Evolutionary conservation across 495 filamentous ascomycete genomes (phyloP).

Genomic region (Polyplosphaeria fusca): DNA sequence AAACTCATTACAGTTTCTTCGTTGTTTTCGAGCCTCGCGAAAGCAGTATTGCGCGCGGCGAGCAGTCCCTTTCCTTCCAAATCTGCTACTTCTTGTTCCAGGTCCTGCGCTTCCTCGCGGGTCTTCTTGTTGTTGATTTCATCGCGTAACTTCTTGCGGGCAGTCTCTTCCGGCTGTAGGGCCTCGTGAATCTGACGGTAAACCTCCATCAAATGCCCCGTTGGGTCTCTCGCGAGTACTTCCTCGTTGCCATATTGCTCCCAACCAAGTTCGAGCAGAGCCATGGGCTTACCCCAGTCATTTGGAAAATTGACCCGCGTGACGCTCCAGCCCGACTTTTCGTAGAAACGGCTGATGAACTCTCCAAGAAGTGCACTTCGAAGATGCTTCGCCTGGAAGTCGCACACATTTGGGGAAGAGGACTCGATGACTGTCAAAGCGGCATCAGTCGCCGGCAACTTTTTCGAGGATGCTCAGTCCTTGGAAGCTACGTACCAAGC

Average conservation of each 20-base stretch:
- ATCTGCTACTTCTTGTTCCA: constrained; percentile 5
- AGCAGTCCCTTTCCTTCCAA: constrained; percentile 15
- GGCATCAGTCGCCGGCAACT: no score
- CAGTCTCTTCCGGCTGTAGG: constrained; percentile 18
- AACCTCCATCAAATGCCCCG: constrained; percentile 62
- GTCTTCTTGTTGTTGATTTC: constrained; percentile 1
- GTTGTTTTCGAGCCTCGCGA: constrained; percentile 20
- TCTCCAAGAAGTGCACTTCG: constrained; percentile 66
- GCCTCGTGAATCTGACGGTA: constrained; percentile 54
- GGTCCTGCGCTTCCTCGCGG: constrained; percentile 6
- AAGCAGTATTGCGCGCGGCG: constrained; percentile 22
- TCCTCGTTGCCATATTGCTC: constrained; percentile 59
- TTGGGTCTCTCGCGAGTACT: constrained; percentile 54
- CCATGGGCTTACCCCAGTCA: constrained; percentile 68
- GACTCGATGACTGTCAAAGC: constrained; percentile 47
- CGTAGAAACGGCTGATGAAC: constrained; percentile 57
- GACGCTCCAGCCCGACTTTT: constrained; percentile 39
- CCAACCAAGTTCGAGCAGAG: constrained; percentile 58
- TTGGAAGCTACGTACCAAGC: no score
- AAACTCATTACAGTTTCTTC: constrained; percentile 20
- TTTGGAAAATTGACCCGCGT: constrained; percentile 63
- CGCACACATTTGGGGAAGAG: constrained; percentile 61
- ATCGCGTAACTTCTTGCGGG: constrained; percentile 16
- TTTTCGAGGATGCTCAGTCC: no score
- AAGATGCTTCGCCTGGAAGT: constrained; percentile 66